These are phyloP conservation scores for Phytophthora gonapodyides DNA, from an alignment of 352 stramenopile genomes.

Conservation along the genomic window DNA sequence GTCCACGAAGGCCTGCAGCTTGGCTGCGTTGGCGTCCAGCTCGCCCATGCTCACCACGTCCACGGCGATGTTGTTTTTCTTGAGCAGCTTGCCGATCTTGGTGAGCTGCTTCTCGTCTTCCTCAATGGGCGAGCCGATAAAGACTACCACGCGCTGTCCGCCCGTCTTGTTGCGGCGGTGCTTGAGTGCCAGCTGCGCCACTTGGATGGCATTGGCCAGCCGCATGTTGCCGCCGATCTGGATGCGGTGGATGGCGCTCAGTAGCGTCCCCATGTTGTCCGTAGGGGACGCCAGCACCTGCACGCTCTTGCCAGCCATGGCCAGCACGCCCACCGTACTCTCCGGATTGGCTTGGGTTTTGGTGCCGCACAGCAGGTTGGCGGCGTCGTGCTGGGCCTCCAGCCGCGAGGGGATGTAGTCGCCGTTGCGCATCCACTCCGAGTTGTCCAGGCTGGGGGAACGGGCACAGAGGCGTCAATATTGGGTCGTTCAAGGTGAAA, in stretches of 20 bases:
- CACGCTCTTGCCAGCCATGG: slow-evolving; percentile 94
- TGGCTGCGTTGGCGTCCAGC: slow-evolving; percentile 88
- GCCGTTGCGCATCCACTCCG: slow-evolving; percentile 99
- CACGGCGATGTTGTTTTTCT: slow-evolving; percentile 99
- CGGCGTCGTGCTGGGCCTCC: slow-evolving; percentile 98
- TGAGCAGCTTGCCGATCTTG: slow-evolving; percentile 98
- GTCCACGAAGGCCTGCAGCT: slow-evolving; percentile 91
- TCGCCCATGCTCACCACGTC: slow-evolving; percentile 98
- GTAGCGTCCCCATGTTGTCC: slow-evolving; percentile 97
- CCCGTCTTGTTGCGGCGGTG: slow-evolving; percentile 99
- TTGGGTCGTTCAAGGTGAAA: background rate
- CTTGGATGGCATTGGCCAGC: slow-evolving; percentile 96
- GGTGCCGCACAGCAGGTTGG: slow-evolving; percentile 96
- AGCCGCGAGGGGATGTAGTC: slow-evolving; percentile 99
- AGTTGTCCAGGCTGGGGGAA: slow-evolving; percentile 92
- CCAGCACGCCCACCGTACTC: slow-evolving; percentile 97
- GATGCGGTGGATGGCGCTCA: slow-evolving; percentile 94
- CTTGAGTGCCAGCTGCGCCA: slow-evolving; percentile 98
- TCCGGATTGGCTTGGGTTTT: slow-evolving; percentile 99
- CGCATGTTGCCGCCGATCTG: slow-evolving; percentile 90
- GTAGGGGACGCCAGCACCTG: slow-evolving; percentile 96
- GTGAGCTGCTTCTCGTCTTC: slow-evolving; percentile 90
- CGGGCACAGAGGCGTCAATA: slow-evolving; percentile 18
- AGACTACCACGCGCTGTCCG: slow-evolving; percentile 94
- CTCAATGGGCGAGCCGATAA: slow-evolving; percentile 95